Evolutionary conservation across 805 yeast genomes (phyloP).

Genomic region (Wickerhamiella brachini): DNA sequence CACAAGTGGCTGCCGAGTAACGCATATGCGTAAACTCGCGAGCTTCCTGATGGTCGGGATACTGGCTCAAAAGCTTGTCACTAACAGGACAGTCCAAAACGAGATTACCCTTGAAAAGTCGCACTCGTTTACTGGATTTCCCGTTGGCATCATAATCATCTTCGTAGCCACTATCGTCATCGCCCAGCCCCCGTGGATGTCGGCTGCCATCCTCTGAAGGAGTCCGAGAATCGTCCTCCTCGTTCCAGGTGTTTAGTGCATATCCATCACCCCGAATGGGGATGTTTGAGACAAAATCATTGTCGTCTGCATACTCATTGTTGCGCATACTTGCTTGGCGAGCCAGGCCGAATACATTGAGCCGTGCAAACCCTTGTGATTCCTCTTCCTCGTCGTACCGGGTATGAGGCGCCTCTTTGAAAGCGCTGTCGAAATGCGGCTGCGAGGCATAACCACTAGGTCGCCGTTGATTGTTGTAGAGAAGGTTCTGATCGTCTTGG

Average conservation of each 20-base stretch:
- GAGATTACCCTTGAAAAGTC: constrained; percentile 59
- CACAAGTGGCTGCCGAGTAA: constrained; percentile 88
- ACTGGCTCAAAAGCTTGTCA: constrained; percentile 44
- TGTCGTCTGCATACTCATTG: constrained; percentile 19
- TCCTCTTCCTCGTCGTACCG: not conserved
- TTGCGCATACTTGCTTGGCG: not conserved
- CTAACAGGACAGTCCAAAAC: constrained; percentile 84
- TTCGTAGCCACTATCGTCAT: constrained; percentile 4
- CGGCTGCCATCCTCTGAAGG: constrained; percentile 6
- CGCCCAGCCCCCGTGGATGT: constrained; percentile 4
- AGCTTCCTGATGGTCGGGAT: constrained; percentile 34
- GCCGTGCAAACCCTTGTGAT: not conserved
- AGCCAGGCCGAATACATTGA: not conserved
- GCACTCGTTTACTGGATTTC: constrained; percentile 32
- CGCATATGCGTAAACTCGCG: constrained; percentile 77
- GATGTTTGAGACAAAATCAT: constrained; percentile 22
- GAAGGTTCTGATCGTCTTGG: not conserved
- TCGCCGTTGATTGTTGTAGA: not conserved
- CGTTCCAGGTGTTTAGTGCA: constrained; percentile 23
- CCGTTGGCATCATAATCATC: constrained; percentile 8
- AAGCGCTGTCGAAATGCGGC: not conserved
- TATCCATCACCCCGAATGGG: constrained; percentile 28
- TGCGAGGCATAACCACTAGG: not conserved
- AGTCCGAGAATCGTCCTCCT: constrained; percentile 5
- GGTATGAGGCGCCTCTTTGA: not conserved